Conservation (phyloP, 805 yeast species). For the Suhomyces kilbournensis region DNA sequence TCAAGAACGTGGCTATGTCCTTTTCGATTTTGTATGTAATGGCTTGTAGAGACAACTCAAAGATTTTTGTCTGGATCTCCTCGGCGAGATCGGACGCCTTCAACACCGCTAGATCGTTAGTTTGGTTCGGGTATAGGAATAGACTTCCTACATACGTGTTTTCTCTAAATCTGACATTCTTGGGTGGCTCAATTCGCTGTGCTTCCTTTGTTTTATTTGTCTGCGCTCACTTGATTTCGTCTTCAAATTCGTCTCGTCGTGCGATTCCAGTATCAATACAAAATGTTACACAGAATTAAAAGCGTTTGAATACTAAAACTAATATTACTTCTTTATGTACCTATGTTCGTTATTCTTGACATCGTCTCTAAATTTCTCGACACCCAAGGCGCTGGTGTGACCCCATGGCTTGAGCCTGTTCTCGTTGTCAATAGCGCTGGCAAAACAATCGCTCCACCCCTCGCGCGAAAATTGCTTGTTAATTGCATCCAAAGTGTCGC, state of each 20-base stretch:
- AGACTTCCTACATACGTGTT: conserved; percentile 1
- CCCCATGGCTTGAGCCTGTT: conserved; percentile 33
- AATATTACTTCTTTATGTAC: conserved; percentile 20
- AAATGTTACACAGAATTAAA: not conserved
- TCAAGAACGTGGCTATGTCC: conserved; percentile 64
- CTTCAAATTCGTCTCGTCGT: not conserved
- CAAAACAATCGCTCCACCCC: conserved; percentile 32
- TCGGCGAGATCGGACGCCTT: conserved; percentile 47
- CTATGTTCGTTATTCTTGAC: conserved; percentile 23
- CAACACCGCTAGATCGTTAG: conserved; percentile 28
- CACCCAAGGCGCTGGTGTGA: conserved; percentile 33
- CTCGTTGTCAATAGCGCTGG: conserved; percentile 29
- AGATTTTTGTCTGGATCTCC: conserved; percentile 50
- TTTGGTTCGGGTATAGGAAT: not conserved
- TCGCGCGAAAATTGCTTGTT: conserved; percentile 23
- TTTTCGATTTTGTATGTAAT: conserved; percentile 45
- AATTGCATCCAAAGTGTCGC: conserved; percentile 23
- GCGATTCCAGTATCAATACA: conserved; percentile 1
- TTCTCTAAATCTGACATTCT: conserved; percentile 4
- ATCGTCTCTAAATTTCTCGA: conserved; percentile 23
- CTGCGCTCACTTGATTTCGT: not conserved
- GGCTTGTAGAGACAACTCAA: conserved; percentile 47
- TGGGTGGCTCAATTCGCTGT: not conserved
- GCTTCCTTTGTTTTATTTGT: not conserved
- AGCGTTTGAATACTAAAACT: not conserved